Evolutionary conservation across 352 stramenopile genomes (phyloP).

Genomic region (Phytophthora palmivora): DNA sequence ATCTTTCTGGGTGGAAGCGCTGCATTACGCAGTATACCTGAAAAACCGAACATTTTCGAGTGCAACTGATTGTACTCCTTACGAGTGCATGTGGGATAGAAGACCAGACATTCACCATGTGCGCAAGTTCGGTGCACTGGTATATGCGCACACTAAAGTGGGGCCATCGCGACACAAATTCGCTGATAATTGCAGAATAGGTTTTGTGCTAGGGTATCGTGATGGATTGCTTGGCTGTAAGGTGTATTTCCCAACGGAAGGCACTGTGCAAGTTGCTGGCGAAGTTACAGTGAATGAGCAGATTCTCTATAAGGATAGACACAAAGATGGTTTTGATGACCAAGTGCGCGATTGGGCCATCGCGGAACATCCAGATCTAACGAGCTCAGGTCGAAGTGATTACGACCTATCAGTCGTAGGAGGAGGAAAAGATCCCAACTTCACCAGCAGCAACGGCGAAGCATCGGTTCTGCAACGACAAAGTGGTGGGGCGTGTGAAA

Average conservation of each 20-base stretch:
- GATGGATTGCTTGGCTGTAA: not conserved
- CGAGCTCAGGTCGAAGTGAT: not conserved
- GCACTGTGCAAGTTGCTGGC: not conserved
- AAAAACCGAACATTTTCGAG: not conserved
- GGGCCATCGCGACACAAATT: not conserved
- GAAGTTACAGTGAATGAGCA: conserved; percentile 11
- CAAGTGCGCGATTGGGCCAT: not conserved
- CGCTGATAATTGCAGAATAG: not conserved
- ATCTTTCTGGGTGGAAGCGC: not conserved
- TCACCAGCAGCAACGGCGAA: not conserved
- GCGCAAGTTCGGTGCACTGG: not conserved
- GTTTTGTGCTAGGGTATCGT: not conserved
- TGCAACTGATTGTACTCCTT: not conserved
- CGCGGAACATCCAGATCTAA: conserved; percentile 4
- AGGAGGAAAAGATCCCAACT: not conserved
- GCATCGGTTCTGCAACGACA: not conserved
- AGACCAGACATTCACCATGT: not conserved
- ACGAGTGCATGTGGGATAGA: not conserved
- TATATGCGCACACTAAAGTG: not conserved
- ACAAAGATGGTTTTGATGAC: not conserved
- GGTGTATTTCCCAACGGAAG: conserved; percentile 5
- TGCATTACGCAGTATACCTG: not conserved
- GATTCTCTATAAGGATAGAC: conserved; percentile 14
- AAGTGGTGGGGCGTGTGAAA: not conserved
- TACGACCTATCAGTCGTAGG: conserved; percentile 12